Evolutionary conservation across 768 basidiomycete genomes (phyloP), one percentile per base, ranked within the genome.

Genomic region (Dictyophora rubrovolvata): DNA sequence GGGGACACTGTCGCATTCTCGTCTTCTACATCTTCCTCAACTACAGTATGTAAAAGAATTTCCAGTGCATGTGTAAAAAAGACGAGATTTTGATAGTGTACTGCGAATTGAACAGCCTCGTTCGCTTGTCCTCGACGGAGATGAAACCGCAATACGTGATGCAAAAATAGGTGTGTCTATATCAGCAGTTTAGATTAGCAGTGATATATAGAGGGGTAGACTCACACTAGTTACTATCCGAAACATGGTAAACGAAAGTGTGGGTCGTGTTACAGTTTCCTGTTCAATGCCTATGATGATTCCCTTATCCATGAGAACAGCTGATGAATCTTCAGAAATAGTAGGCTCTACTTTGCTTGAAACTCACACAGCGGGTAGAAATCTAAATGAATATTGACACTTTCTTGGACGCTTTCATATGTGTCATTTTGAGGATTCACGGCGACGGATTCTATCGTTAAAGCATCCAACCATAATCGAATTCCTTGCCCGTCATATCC

Each of bases 281-380:
- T 93, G 83, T 63, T 97, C 94, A 23, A 88, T 90, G 8, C 95
- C 95, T 64, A 97, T 93, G 63, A 99, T 93, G 64, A 99, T 96
- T 0, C 94, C 95, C 68, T 97, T 99, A 70, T 97, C 94, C 93
- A 98, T 98, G 22, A 99, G 79, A 7, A 93, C 93, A 59, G 95
- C 95, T 98, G 65, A 35, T 50, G 53, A 5, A 36, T 18, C 37
- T 62, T 37, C 62, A 60, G 62, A n/a, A 61, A 22, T 48, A 46
- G 12, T 11, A 53, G 10, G 8, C 28, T 60, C 22, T 53, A 50
- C 20, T 9, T 23, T 17, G 20, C 11, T 9, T 12, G 42, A 20
- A 17, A 72, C 77, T 66, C 67, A 97, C 95, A 97, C 17, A 99
- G 70, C 0, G 95, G 95, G 68, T 98, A 99, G 68, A 98, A 99